Conservation (phyloP, 768 basidiomycete species). For the Cystofilobasidium bisporidii region DNA sequence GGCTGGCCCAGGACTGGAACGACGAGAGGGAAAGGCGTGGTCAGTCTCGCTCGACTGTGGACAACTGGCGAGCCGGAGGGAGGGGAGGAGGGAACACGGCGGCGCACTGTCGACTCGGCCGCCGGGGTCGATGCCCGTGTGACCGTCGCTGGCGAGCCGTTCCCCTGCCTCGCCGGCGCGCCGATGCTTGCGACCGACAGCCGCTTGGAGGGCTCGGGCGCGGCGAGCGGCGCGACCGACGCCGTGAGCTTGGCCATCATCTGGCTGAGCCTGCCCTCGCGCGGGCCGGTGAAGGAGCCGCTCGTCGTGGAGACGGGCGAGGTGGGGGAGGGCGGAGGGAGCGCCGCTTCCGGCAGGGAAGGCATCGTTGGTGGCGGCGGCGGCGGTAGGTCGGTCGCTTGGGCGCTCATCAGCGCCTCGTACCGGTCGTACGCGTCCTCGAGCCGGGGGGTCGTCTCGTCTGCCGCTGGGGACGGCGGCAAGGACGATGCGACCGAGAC, state of each 20-base stretch:
- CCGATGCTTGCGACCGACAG: neutral
- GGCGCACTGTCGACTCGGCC: conserved; percentile 41
- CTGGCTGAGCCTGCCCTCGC: conserved; percentile 14
- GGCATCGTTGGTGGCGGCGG: too few species aligned
- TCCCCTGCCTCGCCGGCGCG: neutral
- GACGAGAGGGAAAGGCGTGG: neutral
- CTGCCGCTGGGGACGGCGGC: neutral
- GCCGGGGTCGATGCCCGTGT: conserved; percentile 44
- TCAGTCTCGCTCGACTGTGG: too few species aligned
- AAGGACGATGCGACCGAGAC: neutral
- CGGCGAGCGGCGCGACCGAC: neutral
- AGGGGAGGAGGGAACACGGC: too few species aligned
- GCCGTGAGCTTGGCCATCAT: conserved; percentile 18
- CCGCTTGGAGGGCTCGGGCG: neutral
- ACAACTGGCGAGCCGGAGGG: too few species aligned
- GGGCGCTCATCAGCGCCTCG: conserved; percentile 53
- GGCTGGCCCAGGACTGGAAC: conserved; percentile 1
- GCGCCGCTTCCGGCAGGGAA: conserved; percentile 41
- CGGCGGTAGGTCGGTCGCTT: conserved; percentile 17
- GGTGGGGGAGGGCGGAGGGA: neutral
- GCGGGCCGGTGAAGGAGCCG: neutral
- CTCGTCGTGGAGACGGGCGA: neutral
- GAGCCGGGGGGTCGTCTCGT: conserved; percentile 33
- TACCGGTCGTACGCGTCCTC: conserved; percentile 87
- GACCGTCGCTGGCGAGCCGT: neutral